These are phyloP conservation scores for Hirschfeldia incana DNA, from an alignment of 345 rosid species.

Conservation along the genomic window DNA sequence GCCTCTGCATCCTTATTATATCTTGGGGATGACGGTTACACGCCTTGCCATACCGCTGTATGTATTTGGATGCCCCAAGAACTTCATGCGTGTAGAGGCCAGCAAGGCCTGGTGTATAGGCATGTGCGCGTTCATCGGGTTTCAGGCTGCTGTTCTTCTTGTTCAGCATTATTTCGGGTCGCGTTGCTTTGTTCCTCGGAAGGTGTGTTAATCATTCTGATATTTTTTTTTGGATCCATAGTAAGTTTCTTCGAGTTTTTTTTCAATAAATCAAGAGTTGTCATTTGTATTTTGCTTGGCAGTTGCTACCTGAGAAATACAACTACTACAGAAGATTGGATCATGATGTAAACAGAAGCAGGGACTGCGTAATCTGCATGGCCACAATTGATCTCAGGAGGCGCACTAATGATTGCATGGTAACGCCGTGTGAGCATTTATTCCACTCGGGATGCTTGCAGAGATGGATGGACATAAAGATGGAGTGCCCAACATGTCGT, in stretches of 20 bases:
- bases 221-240: neutral
- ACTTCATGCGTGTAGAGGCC: slow-evolving; percentile 91
- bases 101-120: slow-evolving; percentile 80
- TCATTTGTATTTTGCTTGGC: slow-evolving; percentile 45
- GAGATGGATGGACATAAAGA: slow-evolving; percentile 99
- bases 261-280: slow-evolving; percentile 61
- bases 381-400: slow-evolving; percentile 69
- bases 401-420: slow-evolving; percentile 80
- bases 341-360: slow-evolving; percentile 49
- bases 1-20: slow-evolving; percentile 91
- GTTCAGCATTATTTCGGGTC: slow-evolving; percentile 96
- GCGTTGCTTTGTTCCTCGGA: slow-evolving; percentile 91
- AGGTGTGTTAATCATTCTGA: slow-evolving; percentile 56
- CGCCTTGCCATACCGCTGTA: slow-evolving; percentile 86
- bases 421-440: slow-evolving; percentile 95
- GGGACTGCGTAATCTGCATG: slow-evolving; percentile 97
- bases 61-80: slow-evolving; percentile 90
- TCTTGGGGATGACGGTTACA: slow-evolving; percentile 86
- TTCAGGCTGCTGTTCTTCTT: slow-evolving; percentile 86
- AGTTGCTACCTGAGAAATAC: slow-evolving; percentile 96
- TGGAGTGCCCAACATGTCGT: slow-evolving; percentile 99
- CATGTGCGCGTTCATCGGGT: slow-evolving; percentile 62
- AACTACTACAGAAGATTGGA: slow-evolving; percentile 77
- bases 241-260: slow-evolving; percentile 50
- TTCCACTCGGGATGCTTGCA: slow-evolving; percentile 93